These are phyloP conservation scores for Syzygium aqueum DNA, from an alignment of 345 rosid species.

Conservation along the genomic window DNA sequence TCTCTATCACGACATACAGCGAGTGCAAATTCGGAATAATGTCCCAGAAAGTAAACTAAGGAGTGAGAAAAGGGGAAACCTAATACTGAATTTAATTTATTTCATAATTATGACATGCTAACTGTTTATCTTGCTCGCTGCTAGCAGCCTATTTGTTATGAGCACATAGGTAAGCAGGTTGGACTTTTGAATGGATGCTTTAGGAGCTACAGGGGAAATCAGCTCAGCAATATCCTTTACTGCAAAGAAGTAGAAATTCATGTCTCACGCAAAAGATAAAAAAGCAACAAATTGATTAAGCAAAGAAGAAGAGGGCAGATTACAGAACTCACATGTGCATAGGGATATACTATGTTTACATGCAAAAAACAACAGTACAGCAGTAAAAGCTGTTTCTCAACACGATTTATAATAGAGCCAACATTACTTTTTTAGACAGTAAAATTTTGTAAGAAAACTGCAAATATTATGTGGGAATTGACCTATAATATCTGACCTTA, in stretches of 20 bases:
- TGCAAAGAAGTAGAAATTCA: not conserved
- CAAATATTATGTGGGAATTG: not conserved
- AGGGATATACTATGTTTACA: not conserved
- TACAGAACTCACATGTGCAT: not conserved
- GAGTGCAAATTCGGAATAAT: not conserved
- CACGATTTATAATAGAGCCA: not conserved
- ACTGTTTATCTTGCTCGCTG: not conserved
- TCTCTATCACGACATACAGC: not conserved
- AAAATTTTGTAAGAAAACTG: not conserved
- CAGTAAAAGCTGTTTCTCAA: not conserved
- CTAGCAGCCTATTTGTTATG: not conserved
- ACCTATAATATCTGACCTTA: conserved; percentile 21
- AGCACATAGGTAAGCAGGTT: not conserved
- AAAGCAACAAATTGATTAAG: not conserved
- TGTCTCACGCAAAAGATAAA: not conserved
- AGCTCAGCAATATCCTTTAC: not conserved
- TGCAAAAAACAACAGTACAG: not conserved
- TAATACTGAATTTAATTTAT: not conserved
- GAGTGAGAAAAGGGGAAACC: not conserved
- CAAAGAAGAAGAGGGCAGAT: not conserved
- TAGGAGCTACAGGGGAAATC: not conserved
- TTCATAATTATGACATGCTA: not conserved
- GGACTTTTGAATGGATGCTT: not conserved
- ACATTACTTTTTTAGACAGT: not conserved
- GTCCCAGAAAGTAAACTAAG: not conserved